phyloP scores from a whole-genome alignment of 2,329 filamentous ascomycete genomes.

The Fusarium pseudograminearum region DNA sequence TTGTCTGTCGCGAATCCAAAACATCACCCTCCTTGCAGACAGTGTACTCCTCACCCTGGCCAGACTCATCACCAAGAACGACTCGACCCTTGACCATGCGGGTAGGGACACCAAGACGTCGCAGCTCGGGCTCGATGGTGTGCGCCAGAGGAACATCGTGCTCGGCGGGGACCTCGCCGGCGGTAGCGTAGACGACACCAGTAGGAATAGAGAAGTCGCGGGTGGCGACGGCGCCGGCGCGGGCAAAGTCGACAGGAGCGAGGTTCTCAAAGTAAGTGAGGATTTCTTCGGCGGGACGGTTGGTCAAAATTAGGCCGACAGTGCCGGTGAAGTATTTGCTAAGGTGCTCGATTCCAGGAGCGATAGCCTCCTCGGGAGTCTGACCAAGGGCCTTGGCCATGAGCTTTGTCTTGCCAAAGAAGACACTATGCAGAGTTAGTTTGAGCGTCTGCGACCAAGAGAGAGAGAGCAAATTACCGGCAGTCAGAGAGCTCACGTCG shows the following conservation, averaged over 20 bases:
- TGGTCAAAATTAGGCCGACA: conserved; percentile 91
- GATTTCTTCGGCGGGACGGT: conserved; percentile 76
- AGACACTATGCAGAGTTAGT: conserved; percentile 70
- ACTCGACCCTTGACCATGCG: conserved; percentile 90
- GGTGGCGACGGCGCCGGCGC: conserved; percentile 81
- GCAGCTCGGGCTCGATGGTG: conserved; percentile 88
- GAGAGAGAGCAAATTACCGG: conserved; percentile 67
- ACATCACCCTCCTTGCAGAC: conserved; percentile 88
- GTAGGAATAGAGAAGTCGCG: conserved; percentile 84
- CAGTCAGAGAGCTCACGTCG: conserved; percentile 86
- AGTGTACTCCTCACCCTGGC: conserved; percentile 71
- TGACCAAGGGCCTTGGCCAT: conserved; percentile 95
- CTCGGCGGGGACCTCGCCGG: conserved; percentile 81
- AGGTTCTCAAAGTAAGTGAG: conserved; percentile 78
- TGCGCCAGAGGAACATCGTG: conserved; percentile 90
- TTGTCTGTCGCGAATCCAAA: conserved; percentile 91
- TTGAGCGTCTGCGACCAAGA: neutral
- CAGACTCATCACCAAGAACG: conserved; percentile 71
- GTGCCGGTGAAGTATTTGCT: conserved; percentile 79
- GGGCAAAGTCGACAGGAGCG: conserved; percentile 86
- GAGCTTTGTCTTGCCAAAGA: conserved; percentile 99
- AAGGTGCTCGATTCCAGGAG: conserved; percentile 80
- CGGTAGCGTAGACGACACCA: conserved; percentile 84
- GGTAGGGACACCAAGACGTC: conserved; percentile 90
- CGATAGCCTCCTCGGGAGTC: conserved; percentile 80